A percentile compares a stretch with the other conserved stretches of the same genome.
Conservation (phyloP, 139 green algal genomes). For the Picochlorum sp. region DNA sequence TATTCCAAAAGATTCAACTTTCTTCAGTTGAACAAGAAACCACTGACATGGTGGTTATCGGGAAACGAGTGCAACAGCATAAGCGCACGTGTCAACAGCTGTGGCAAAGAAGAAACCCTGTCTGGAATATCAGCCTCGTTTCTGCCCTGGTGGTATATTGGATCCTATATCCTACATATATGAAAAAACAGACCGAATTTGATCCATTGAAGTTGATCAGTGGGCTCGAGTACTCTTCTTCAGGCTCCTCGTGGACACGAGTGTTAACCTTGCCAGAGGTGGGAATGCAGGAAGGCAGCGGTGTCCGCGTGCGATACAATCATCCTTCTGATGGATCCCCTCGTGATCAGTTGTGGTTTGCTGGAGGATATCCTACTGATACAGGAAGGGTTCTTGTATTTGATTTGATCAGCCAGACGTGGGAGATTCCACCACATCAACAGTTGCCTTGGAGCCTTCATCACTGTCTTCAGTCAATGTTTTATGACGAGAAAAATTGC, state of each 20-base stretch:
- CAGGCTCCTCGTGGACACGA: background rate
- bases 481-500: slow-evolving; percentile 1
- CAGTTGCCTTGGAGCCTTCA: background rate
- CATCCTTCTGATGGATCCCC: background rate
- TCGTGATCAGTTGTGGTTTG: background rate
- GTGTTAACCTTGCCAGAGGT: background rate
- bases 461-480: background rate
- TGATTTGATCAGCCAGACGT: background rate
- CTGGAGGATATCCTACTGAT: slow-evolving; percentile 1
- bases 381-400: background rate
- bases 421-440: background rate
- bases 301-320: background rate
- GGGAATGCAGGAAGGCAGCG: background rate
- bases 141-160: too few species aligned
- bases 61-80: too few species aligned
- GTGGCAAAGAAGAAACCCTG: too few species aligned
- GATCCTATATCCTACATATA: too few species aligned
- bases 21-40: too few species aligned
- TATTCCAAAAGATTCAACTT: too few species aligned
- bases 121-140: too few species aligned
- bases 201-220: too few species aligned
- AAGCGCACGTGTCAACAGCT: too few species aligned
- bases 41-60: too few species aligned
- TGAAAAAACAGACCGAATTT: too few species aligned
- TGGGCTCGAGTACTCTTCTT: too few species aligned